phyloP scores from a whole-genome alignment of 2,329 filamentous ascomycete species.

The Podosphaera leucotricha region DNA sequence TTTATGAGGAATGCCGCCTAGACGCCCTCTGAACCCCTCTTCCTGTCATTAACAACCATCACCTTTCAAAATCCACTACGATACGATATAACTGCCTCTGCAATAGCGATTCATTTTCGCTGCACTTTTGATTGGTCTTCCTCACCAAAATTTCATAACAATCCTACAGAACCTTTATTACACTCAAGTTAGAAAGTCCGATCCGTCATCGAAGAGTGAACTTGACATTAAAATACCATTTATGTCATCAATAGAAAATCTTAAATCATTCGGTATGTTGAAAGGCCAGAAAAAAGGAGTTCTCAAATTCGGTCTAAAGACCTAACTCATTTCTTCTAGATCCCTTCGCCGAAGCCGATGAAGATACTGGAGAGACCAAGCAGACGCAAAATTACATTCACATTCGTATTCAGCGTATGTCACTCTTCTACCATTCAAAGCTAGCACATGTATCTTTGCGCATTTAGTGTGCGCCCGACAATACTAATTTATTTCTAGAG shows the following conservation, averaged over 20 bases:
- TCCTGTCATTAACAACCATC: not conserved
- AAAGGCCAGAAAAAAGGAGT: not conserved
- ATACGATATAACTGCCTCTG: constrained; percentile 1
- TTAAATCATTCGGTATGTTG: constrained; percentile 72
- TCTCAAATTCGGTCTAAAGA: not conserved
- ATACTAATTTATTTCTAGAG: constrained; percentile 30
- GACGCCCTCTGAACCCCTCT: not conserved
- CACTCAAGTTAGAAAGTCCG: constrained; percentile 48
- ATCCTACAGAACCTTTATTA: constrained; percentile 24
- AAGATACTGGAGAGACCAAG: constrained; percentile 89
- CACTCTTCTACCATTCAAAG: not conserved
- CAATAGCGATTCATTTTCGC: constrained; percentile 9
- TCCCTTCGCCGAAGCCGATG: constrained; percentile 99
- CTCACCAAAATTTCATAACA: constrained; percentile 7
- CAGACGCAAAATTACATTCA: constrained; percentile 97
- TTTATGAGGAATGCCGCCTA: not conserved
- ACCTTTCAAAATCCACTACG: not conserved
- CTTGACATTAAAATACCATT: constrained; percentile 2
- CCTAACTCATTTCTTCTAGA: constrained; percentile 29
- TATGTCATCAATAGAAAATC: constrained; percentile 80
- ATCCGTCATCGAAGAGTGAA: not conserved
- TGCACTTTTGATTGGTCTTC: constrained; percentile 2
- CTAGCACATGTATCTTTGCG: not conserved
- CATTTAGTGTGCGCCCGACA: not conserved
- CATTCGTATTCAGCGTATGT: constrained; percentile 97